Evolutionary conservation across 768 basidiomycete genomes (phyloP).

Genomic region (Pulveroboletus frians): DNA sequence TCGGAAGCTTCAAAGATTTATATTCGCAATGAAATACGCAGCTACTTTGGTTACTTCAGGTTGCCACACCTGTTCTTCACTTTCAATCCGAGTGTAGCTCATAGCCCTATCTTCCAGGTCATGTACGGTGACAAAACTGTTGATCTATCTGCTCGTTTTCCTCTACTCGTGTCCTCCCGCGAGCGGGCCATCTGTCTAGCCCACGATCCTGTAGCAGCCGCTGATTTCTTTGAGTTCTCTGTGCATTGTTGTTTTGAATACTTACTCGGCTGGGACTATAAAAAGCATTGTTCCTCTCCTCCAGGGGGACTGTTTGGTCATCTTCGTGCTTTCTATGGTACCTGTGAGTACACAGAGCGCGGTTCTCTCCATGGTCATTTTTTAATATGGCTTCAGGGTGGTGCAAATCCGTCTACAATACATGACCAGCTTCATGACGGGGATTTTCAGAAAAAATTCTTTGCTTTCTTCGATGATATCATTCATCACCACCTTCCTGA

Average conservation of each 20-base stretch:
- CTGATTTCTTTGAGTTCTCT: slow-evolving; percentile 30
- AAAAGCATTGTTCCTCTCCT: slow-evolving; percentile 13
- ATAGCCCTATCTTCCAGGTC: slow-evolving; percentile 30
- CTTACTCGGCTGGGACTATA: background rate
- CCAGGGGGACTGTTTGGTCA: slow-evolving; percentile 31
- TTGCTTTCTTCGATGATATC: background rate
- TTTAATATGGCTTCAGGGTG: slow-evolving; percentile 27
- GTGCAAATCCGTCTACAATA: slow-evolving; percentile 28
- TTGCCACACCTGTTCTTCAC: slow-evolving; percentile 27
- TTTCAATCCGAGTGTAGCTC: slow-evolving; percentile 17
- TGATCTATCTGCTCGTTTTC: slow-evolving; percentile 13
- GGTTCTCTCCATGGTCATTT: slow-evolving; percentile 32
- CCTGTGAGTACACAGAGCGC: slow-evolving; percentile 23
- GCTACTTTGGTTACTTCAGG: slow-evolving; percentile 28
- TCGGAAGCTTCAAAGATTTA: slow-evolving; percentile 27
- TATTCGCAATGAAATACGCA: slow-evolving; percentile 20
- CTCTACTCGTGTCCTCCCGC: slow-evolving; percentile 8
- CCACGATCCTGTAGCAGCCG: slow-evolving; percentile 33
- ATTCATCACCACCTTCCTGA: background rate
- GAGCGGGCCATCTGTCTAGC: slow-evolving; percentile 23
- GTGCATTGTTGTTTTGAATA: slow-evolving; percentile 18
- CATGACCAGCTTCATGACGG: background rate
- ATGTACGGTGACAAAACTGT: slow-evolving; percentile 20
- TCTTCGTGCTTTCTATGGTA: slow-evolving; percentile 28
- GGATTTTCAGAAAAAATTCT: background rate